A percentile compares a stretch with the other conserved stretches of the same genome.
These are phyloP conservation scores for Trichoderma gamsii DNA, from an alignment of 495 filamentous ascomycete species.

Conservation along the genomic window DNA sequence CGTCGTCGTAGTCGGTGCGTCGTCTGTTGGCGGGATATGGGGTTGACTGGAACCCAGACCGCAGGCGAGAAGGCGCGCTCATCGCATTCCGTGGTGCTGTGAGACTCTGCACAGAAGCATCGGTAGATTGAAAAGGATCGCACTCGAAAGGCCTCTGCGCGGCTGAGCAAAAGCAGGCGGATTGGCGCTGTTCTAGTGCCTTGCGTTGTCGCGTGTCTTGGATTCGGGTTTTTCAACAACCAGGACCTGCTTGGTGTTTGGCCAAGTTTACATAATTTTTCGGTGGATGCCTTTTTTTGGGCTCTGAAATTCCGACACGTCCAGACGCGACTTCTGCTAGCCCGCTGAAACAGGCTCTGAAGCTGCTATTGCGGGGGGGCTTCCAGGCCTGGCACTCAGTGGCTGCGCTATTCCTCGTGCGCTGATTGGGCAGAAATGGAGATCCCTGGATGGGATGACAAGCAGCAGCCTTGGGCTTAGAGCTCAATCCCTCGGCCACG, in stretches of 20 bases:
- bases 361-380: background rate
- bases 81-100: conserved; percentile 41
- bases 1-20: conserved; percentile 14
- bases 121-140: background rate
- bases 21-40: conserved; percentile 26
- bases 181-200: background rate
- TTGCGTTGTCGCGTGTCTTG: conserved; percentile 11
- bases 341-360: background rate
- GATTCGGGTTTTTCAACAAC: background rate
- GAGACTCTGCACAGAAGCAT: conserved; percentile 17
- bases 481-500: too few species aligned
- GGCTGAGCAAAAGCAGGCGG: background rate
- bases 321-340: conserved; percentile 7
- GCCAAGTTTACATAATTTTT: conserved; percentile 13
- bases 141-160: background rate
- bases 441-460: too few species aligned
- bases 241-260: background rate
- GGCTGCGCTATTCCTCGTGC: too few species aligned
- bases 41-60: conserved; percentile 39
- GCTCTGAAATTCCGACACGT: conserved; percentile 7
- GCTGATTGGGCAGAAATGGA: too few species aligned
- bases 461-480: too few species aligned
- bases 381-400: too few species aligned
- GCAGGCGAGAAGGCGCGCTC: conserved; percentile 32
- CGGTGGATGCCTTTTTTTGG: background rate